These are phyloP conservation scores for Datisca glomerata DNA, from an alignment of 306 rosid species.

Conservation along the genomic window DNA sequence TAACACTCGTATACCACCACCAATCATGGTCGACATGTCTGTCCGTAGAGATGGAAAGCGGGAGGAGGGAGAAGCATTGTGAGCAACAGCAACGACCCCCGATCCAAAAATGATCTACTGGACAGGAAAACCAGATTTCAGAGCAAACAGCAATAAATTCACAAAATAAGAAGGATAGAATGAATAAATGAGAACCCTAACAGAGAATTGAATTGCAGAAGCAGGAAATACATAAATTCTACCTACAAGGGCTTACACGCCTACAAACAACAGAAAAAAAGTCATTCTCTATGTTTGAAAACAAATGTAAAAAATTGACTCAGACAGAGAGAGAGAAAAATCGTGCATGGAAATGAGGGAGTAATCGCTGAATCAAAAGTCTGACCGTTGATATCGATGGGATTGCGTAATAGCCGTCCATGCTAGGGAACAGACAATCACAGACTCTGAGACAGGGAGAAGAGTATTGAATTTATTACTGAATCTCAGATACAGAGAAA, in stretches of 20 bases:
- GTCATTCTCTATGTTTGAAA: neutral
- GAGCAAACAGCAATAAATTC: conserved; percentile 2
- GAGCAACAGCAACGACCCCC: conserved; percentile 10
- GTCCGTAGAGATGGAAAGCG: conserved; percentile 27
- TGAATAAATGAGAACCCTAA: conserved; percentile 8
- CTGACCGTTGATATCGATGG: conserved; percentile 45
- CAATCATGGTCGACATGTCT: conserved; percentile 26
- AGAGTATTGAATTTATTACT: conserved; percentile 1
- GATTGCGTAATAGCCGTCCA: conserved; percentile 32
- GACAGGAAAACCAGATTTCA: conserved; percentile 8
- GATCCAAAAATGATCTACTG: conserved; percentile 21
- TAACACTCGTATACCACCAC: neutral
- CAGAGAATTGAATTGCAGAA: neutral
- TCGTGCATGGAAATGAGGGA: conserved; percentile 16
- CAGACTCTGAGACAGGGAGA: conserved; percentile 22
- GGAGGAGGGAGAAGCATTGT: conserved; percentile 20
- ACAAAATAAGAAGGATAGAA: neutral
- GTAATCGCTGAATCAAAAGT: no score
- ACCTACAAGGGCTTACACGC: neutral
- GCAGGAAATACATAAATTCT: neutral
- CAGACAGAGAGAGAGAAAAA: conserved; percentile 8
- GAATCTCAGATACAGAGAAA: neutral
- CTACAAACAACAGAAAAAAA: neutral
- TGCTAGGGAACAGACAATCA: conserved; percentile 20
- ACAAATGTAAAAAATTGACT: neutral